phyloP scores from a whole-genome alignment of 441 rosid species.

The Erysimum cheiri region DNA sequence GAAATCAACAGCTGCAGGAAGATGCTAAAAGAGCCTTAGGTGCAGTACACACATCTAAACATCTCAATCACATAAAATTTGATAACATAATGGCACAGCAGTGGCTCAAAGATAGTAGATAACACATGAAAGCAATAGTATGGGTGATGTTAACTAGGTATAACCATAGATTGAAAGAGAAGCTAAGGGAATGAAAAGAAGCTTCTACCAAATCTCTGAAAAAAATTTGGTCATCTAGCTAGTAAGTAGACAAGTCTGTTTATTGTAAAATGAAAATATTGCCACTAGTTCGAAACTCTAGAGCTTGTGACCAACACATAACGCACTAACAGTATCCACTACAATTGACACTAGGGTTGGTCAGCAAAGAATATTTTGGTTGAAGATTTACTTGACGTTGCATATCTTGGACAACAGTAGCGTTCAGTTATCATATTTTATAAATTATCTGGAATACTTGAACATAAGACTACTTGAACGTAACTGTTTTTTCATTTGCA shows the following conservation, averaged over 20 bases:
- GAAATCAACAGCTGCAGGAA: slow-evolving; percentile 37
- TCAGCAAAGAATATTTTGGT: slow-evolving; percentile 24
- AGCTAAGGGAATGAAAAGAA: slow-evolving; percentile 18
- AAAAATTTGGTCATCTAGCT: slow-evolving; percentile 17
- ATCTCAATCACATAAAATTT: background rate
- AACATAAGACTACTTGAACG: background rate
- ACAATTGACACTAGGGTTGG: slow-evolving; percentile 7
- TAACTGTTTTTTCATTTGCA: slow-evolving; percentile 6
- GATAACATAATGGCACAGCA: slow-evolving; percentile 12
- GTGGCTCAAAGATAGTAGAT: slow-evolving; percentile 20
- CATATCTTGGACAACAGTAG: background rate
- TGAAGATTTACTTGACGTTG: slow-evolving; percentile 11
- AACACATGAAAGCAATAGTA: slow-evolving; percentile 1
- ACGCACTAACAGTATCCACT: background rate
- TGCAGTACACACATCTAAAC: slow-evolving; percentile 18
- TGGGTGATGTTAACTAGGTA: background rate
- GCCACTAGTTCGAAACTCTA: slow-evolving; percentile 4
- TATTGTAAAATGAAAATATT: background rate
- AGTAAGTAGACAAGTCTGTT: slow-evolving; percentile 2
- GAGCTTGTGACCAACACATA: slow-evolving; percentile 10
- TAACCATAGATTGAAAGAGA: slow-evolving; percentile 14
- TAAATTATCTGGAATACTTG: slow-evolving; percentile 1
- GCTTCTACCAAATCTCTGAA: slow-evolving; percentile 3
- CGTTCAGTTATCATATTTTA: background rate
- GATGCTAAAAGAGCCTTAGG: background rate